Base-by-base conservation (phyloP, 805 yeast genomes). In the Kodamaea restingae region DNA sequence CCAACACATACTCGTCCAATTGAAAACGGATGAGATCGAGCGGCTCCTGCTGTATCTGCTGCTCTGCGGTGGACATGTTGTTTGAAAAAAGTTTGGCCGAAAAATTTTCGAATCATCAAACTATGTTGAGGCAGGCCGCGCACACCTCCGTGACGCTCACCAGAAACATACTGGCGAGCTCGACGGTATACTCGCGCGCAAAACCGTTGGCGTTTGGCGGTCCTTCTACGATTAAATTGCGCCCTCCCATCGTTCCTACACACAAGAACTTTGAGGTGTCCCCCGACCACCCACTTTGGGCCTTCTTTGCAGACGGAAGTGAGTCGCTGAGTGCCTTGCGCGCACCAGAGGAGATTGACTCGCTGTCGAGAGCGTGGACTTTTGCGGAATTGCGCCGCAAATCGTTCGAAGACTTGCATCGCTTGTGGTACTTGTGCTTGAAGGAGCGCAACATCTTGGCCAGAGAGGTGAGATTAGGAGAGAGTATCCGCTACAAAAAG, bases 281-380 rank as follows among this genome's bases (percentile, higher is more conserved):
- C 10, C 91, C 83, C 4, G 84, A 84, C 58, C 98, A 93, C 63
- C 98, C 98, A 21, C 71, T 93, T 47, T 93, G 96, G 96, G 90
- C 85, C 52, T 93, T 93, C 59, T 93, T 91, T 67, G 61, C 65
- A 9, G 57, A 55, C 3, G 73, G 70, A 4, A 56, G 58, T 47
- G 74, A 84, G 28, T 71, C 80, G 41, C 70, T 73, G 51, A 41
- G 49, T 7, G 78, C 80, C 43, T 63, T 84, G 43, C 75, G 97
- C 50, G 57, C 69, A 1, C 61, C 73, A 2, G 76, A 70, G 2
- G 85, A 81, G 15, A 67, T 75, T 36, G 65, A 65, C 25, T 56
- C 60, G 20, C 64, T 68, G 7, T 81, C 93, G 11, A 74, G 95
- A 51, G 67, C 93, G 4, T 93, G 98, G 98, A 65, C 83, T 4